Conservation (phyloP, 495 filamentous ascomycete species). For the Symbiotaphrina buchneri region DNA sequence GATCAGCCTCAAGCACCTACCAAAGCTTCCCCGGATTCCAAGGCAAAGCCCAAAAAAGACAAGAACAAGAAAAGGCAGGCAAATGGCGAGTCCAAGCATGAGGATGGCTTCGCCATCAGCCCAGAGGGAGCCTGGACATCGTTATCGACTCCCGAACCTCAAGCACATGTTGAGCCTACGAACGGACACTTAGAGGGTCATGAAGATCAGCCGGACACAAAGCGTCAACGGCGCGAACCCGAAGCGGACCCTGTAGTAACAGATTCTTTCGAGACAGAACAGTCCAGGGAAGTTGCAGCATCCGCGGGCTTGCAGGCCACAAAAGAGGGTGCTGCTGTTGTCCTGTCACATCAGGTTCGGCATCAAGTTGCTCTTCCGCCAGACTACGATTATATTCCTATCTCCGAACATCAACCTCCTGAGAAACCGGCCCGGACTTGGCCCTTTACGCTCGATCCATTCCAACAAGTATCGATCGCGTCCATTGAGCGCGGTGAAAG, state of each 20-base stretch:
- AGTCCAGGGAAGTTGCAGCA: constrained; percentile 68
- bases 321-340: constrained; percentile 42
- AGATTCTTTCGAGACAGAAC: constrained; percentile 89
- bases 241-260: constrained; percentile 67
- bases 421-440: constrained; percentile 64
- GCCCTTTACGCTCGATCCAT: constrained; percentile 85
- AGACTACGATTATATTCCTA: constrained; percentile 79
- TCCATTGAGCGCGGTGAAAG: constrained; percentile 92
- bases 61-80: constrained; percentile 65
- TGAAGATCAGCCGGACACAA: constrained; percentile 30
- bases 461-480: constrained; percentile 78
- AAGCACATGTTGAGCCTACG: too few relatives aligned
- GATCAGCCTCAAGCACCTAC: constrained; percentile 25
- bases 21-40: constrained; percentile 8
- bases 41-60: constrained; percentile 26
- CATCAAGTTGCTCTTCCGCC: constrained; percentile 92
- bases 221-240: constrained; percentile 52
- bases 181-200: constrained; percentile 12
- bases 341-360: constrained; percentile 87
- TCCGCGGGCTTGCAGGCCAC: constrained; percentile 56
- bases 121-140: constrained; percentile 4
- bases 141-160: constrained; percentile 8
- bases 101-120: constrained; percentile 6
- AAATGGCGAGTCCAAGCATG: constrained; percentile 43
- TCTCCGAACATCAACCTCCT: constrained; percentile 72